phyloP scores from a whole-genome alignment of 2,329 filamentous ascomycete genomes.

The Cadophora sp. region DNA sequence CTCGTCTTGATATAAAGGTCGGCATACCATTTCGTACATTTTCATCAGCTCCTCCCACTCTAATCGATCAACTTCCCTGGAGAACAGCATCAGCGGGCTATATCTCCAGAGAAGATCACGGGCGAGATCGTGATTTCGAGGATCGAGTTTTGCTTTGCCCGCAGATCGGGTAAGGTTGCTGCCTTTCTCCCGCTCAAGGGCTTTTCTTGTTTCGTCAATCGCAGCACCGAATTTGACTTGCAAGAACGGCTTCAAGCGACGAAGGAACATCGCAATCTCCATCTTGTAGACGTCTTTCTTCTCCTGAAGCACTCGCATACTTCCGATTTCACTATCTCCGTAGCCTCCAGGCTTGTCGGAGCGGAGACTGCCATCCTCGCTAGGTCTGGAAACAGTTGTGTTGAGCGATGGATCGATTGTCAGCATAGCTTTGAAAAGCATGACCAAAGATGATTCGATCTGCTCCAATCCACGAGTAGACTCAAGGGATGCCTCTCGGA shows the following conservation, averaged over 20 bases:
- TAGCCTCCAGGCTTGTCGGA: constrained; percentile 50
- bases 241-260: constrained; percentile 82
- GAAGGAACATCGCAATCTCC: constrained; percentile 78
- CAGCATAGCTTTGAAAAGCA: constrained; percentile 88
- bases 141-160: constrained; percentile 69
- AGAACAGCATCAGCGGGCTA: constrained; percentile 85
- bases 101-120: constrained; percentile 85
- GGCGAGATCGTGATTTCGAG: constrained; percentile 72
- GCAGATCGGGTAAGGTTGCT: constrained; percentile 56
- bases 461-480: constrained; percentile 73
- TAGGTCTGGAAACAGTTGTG: constrained; percentile 47
- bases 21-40: constrained; percentile 80
- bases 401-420: constrained; percentile 88
- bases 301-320: constrained; percentile 93
- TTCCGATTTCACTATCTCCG: constrained; percentile 62
- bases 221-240: constrained; percentile 79
- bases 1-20: constrained; percentile 79
- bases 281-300: constrained; percentile 89
- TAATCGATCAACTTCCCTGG: constrained; percentile 79
- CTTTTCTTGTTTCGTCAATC: constrained; percentile 71
- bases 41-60: constrained; percentile 84
- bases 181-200: constrained; percentile 56
- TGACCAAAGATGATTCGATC: constrained; percentile 78
- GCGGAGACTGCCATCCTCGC: constrained; percentile 45
- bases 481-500: constrained; percentile 77